A percentile compares a stretch with the other conserved stretches of the same genome.
Conservation (phyloP, 2,329 filamentous ascomycete genomes). For the Fusarium neocosmosporiellum region DNA sequence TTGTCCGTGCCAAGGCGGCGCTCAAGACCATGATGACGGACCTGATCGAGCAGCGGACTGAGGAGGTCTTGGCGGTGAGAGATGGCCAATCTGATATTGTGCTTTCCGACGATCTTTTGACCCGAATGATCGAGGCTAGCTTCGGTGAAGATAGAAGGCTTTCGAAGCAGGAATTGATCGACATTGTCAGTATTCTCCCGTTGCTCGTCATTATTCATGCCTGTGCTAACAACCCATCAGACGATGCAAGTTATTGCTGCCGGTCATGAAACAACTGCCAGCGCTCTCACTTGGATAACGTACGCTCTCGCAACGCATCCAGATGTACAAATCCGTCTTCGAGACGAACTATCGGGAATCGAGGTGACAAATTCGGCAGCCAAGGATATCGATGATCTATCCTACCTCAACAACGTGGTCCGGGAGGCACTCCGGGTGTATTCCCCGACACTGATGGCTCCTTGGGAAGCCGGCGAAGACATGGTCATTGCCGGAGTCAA, state of each 20-base stretch:
- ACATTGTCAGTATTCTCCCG: background rate
- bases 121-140: conserved; percentile 25
- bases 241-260: conserved; percentile 29
- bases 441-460: conserved; percentile 9
- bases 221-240: background rate
- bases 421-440: conserved; percentile 23
- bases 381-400: conserved; percentile 8
- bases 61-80: background rate
- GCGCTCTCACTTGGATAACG: conserved; percentile 4
- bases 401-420: conserved; percentile 22
- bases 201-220: background rate
- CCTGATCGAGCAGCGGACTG: conserved; percentile 15
- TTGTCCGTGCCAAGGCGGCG: conserved; percentile 11
- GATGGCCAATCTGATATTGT: background rate
- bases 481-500: background rate
- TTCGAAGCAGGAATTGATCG: conserved; percentile 24
- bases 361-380: background rate
- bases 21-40: conserved; percentile 21
- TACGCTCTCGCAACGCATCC: conserved; percentile 16
- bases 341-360: background rate
- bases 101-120: conserved; percentile 23
- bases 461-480: conserved; percentile 17
- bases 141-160: conserved; percentile 9
- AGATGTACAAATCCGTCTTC: background rate
- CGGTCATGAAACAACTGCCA: conserved; percentile 24